Conservation (phyloP, 1,284 basidiomycete genomes). For the Pseudomicrostroma phylloplanum region DNA sequence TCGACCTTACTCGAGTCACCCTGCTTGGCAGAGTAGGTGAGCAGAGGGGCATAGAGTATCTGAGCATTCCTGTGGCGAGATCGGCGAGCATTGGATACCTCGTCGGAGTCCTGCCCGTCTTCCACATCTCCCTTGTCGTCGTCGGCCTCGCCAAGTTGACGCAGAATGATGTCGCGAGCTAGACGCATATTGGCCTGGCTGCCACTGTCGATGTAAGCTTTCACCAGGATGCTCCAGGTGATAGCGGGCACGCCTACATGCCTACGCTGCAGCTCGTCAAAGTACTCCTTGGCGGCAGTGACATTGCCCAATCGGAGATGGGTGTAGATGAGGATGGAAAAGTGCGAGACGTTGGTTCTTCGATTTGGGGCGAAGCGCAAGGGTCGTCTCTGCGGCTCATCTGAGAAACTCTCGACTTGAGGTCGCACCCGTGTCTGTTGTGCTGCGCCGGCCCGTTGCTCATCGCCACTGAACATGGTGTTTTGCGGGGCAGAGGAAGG, state of each 20-base stretch:
- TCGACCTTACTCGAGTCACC: constrained; percentile 60
- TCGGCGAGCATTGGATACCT: not conserved
- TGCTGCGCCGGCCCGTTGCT: constrained; percentile 6
- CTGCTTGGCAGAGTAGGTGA: constrained; percentile 59
- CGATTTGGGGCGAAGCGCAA: constrained; percentile 10
- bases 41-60: constrained; percentile 61
- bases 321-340: constrained; percentile 79
- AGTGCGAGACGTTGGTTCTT: constrained; percentile 56
- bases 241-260: constrained; percentile 66
- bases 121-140: too few species aligned
- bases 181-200: constrained; percentile 28
- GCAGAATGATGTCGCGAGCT: constrained; percentile 27
- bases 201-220: constrained; percentile 31
- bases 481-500: too few species aligned
- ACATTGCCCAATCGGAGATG: constrained; percentile 63
- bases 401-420: not conserved
- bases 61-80: constrained; percentile 10
- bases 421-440: not conserved
- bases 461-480: constrained; percentile 11
- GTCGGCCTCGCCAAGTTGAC: constrained; percentile 16
- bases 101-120: constrained; percentile 1
- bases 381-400: too few species aligned
- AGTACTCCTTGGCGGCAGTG: constrained; percentile 62
- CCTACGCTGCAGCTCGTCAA: constrained; percentile 67
- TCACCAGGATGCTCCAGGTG: constrained; percentile 64